Percentiles rank a stretch among this genome's conserved stretches.
Conservation (phyloP, 176 grass and related monocot species). For the Oryza australiensis region DNA sequence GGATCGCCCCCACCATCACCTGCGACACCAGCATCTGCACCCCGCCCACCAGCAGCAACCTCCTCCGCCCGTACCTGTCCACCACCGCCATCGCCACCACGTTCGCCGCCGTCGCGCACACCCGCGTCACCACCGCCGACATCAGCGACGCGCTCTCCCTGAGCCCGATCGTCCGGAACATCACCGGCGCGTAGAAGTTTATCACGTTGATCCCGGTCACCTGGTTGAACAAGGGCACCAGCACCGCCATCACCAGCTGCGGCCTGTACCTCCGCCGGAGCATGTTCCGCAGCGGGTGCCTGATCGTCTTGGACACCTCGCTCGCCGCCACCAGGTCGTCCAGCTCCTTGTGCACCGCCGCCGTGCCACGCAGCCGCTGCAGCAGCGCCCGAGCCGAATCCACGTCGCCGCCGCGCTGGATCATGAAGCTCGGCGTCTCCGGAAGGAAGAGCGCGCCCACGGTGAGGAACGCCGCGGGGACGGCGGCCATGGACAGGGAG, state of each 20-base stretch:
- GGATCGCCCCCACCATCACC: conserved; percentile 50
- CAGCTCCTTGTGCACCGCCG: conserved; percentile 60
- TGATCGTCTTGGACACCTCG: conserved; percentile 29
- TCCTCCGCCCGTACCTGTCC: conserved; percentile 60
- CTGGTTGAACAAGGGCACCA: conserved; percentile 80
- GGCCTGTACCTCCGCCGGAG: conserved; percentile 60
- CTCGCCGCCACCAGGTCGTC: conserved; percentile 63
- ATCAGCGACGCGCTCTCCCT: conserved; percentile 72
- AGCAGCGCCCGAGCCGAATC: conserved; percentile 53
- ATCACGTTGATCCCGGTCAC: conserved; percentile 76
- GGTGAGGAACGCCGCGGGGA: conserved; percentile 68
- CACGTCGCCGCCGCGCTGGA: conserved; percentile 57
- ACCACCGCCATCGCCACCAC: conserved; percentile 65
- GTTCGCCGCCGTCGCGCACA: conserved; percentile 63
- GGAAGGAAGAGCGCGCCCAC: conserved; percentile 72
- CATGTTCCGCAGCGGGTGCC: conserved; percentile 49
- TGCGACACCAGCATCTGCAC: conserved; percentile 74
- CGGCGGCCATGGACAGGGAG: conserved; percentile 65
- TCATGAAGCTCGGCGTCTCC: conserved; percentile 77
- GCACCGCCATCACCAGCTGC: conserved; percentile 70
- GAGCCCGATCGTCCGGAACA: conserved; percentile 85
- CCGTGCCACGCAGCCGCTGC: conserved; percentile 66
- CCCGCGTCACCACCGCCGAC: conserved; percentile 60
- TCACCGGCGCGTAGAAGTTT: conserved; percentile 79
- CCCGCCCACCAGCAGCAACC: conserved; percentile 57